Conservation (phyloP, 345 rosid species). For the Acer negundo region DNA sequence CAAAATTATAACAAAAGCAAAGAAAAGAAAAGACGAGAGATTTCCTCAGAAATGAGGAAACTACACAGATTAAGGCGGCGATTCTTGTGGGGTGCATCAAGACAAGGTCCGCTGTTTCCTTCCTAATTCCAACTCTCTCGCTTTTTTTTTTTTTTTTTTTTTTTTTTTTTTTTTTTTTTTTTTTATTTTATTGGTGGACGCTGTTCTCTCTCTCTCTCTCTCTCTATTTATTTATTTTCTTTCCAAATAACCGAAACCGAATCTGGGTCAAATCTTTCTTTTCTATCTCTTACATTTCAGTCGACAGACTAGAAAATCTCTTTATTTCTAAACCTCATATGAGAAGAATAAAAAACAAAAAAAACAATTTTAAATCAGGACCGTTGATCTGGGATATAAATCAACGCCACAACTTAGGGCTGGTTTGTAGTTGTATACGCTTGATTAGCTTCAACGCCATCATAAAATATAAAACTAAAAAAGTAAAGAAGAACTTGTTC, state of each 20-base stretch:
- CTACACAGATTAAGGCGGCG: background rate
- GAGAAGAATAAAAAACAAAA: too few relatives aligned
- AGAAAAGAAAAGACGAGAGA: too few relatives aligned
- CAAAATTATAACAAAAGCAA: too few relatives aligned
- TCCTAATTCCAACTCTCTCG: background rate
- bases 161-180: too few relatives aligned
- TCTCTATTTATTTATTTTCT: too few relatives aligned
- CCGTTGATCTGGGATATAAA: constrained; percentile 13
- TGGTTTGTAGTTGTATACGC: background rate
- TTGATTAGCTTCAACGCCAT: constrained; percentile 3
- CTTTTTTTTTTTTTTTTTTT: too few relatives aligned
- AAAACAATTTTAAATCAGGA: background rate
- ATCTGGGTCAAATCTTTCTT: too few relatives aligned
- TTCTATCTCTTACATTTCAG: too few relatives aligned
- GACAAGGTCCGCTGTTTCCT: background rate
- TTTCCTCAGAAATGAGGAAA: background rate
- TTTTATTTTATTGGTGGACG: background rate
- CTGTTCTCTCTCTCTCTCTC: background rate
- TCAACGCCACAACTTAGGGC: constrained; percentile 8
- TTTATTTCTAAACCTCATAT: too few relatives aligned
- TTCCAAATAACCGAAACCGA: too few relatives aligned
- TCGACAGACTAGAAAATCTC: too few relatives aligned
- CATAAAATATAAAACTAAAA: background rate
- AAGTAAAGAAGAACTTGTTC: background rate
- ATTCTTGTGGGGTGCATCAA: background rate